Percentiles rank a stretch among this genome's conserved stretches.
Conservation (phyloP, 805 yeast genomes). For the Yamadazyma phyllophila region DNA sequence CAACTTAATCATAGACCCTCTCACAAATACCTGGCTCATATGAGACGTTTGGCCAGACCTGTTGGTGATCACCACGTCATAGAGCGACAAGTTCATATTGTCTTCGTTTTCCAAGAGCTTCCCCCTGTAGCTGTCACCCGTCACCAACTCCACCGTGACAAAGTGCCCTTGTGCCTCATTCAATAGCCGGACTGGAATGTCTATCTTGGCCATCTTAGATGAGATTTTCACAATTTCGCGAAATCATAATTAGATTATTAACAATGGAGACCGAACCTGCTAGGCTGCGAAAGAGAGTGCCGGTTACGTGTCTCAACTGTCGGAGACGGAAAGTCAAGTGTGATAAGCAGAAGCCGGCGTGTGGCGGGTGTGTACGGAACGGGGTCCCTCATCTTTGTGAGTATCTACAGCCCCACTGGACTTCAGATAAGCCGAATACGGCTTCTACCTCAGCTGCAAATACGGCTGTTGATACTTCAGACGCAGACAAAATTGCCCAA, state of each 20-base stretch:
- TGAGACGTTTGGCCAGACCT: conserved; percentile 70
- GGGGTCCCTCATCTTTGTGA: conserved; percentile 41
- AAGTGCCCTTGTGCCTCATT: conserved; percentile 89
- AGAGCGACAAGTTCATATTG: conserved; percentile 86
- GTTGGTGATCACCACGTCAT: conserved; percentile 77
- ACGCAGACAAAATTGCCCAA: conserved; percentile 3
- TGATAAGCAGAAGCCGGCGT: conserved; percentile 39
- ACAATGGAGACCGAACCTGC: not conserved
- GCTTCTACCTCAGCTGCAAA: not conserved
- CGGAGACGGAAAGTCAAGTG: conserved; percentile 43
- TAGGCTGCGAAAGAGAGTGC: conserved; percentile 35
- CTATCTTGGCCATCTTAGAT: conserved; percentile 39
- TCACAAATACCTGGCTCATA: conserved; percentile 79
- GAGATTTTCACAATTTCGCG: not conserved
- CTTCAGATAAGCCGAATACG: conserved; percentile 8
- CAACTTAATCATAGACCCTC: conserved; percentile 88
- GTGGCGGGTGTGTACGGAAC: conserved; percentile 41
- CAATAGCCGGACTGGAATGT: conserved; percentile 81
- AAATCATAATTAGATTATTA: conserved; percentile 30
- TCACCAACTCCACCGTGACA: conserved; percentile 74
- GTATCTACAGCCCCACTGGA: conserved; percentile 42
- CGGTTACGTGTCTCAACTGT: conserved; percentile 40
- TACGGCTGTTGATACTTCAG: not conserved
- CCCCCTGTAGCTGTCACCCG: conserved; percentile 88
- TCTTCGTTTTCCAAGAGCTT: conserved; percentile 85